phyloP scores from a whole-genome alignment of 108 stramenopile species.

The Cyclotella cryptica region DNA sequence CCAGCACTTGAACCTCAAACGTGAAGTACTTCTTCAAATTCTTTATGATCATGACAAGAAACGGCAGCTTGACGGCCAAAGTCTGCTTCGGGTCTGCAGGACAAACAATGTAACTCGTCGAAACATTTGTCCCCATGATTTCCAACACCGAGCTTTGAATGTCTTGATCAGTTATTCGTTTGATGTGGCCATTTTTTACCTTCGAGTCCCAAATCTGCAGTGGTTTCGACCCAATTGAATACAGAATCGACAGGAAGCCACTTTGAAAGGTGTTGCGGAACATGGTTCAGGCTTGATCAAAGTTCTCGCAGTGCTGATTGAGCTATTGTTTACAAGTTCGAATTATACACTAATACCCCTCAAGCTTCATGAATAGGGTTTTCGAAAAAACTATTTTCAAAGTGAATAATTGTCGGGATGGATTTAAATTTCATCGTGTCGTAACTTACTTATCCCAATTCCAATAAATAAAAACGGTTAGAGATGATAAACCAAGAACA shows the following conservation, averaged over 20 bases:
- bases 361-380: neutral
- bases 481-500: neutral
- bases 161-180: slow-evolving; percentile 92
- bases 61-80: slow-evolving; percentile 92
- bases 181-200: slow-evolving; percentile 93
- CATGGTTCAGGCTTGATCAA: slow-evolving; percentile 47
- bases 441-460: neutral
- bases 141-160: slow-evolving; percentile 94
- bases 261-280: slow-evolving; percentile 94
- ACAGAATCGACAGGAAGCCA: slow-evolving; percentile 93
- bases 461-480: neutral
- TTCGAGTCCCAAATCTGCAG: slow-evolving; percentile 92
- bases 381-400: neutral
- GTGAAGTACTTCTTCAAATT: slow-evolving; percentile 96
- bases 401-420: neutral
- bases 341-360: no score
- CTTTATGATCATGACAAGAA: slow-evolving; percentile 95
- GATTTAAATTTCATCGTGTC: neutral
- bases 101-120: slow-evolving; percentile 91
- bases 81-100: slow-evolving; percentile 87
- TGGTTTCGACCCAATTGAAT: slow-evolving; percentile 92
- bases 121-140: slow-evolving; percentile 93
- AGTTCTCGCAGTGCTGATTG: neutral
- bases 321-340: no score
- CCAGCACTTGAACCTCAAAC: slow-evolving; percentile 93